These are phyloP conservation scores for Escovopsis sp. DNA, from an alignment of 2,329 filamentous ascomycete genomes.

Conservation along the genomic window DNA sequence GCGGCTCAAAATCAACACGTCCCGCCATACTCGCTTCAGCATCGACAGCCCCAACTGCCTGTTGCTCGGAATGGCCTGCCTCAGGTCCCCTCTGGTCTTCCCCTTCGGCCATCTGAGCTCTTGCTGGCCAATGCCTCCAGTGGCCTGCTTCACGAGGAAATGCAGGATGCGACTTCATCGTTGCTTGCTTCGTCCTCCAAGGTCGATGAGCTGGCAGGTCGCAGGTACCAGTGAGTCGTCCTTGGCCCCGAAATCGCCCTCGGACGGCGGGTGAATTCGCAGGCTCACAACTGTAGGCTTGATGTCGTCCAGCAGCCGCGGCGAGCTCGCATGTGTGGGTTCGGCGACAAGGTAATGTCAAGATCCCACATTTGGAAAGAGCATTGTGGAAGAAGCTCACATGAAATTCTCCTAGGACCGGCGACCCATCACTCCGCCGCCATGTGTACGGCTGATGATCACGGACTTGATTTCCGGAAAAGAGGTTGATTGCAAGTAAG, in stretches of 20 bases:
- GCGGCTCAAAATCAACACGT: conserved; percentile 1
- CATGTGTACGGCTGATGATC: conserved; percentile 74
- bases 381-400: background rate
- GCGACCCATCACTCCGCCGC: conserved; percentile 86
- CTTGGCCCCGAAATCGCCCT: background rate
- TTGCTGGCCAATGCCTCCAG: conserved; percentile 7
- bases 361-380: background rate
- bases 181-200: conserved; percentile 17
- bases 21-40: background rate
- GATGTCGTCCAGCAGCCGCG: conserved; percentile 80
- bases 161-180: conserved; percentile 4
- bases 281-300: conserved; percentile 32
- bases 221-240: conserved; percentile 20
- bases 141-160: conserved; percentile 1
- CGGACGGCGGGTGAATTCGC: conserved; percentile 1
- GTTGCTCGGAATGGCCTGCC: conserved; percentile 1
- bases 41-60: background rate
- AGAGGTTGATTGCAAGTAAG: conserved; percentile 73
- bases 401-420: conserved; percentile 48
- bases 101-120: conserved; percentile 11
- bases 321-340: conserved; percentile 94
- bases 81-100: conserved; percentile 3
- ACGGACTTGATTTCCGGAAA: conserved; percentile 58
- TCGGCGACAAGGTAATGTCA: conserved; percentile 76
- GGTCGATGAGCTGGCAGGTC: conserved; percentile 18